A percentile compares a stretch with the other conserved stretches of the same genome.
These are phyloP conservation scores for Houttuynia cordata DNA, from an alignment of 164 flowering plant genomes.

Conservation along the genomic window DNA sequence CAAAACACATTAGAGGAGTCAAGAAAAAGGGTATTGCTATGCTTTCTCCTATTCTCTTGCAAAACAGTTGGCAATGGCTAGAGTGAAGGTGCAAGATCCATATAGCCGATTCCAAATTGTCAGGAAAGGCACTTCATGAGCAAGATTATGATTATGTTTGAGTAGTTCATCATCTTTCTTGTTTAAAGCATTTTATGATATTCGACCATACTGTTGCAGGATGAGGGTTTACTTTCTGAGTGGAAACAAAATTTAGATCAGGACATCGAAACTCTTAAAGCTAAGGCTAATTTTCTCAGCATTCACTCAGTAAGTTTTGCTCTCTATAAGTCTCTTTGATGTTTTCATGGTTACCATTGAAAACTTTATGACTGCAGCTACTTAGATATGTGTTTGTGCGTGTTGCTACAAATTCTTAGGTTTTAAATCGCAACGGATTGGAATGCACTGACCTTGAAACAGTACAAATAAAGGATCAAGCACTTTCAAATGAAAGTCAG, in stretches of 20 bases:
- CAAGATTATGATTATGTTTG: too few species aligned
- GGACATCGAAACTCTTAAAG: constrained; percentile 61
- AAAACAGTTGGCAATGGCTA: too few species aligned
- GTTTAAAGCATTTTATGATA: not conserved
- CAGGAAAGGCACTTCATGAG: too few species aligned
- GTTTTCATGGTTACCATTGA: not conserved
- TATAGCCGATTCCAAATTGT: too few species aligned
- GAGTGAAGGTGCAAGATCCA: too few species aligned
- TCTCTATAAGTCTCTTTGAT: not conserved
- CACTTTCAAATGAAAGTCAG: constrained; percentile 69
- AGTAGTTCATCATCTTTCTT: not conserved
- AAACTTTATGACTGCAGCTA: not conserved
- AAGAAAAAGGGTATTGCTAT: too few species aligned
- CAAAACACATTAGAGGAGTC: too few species aligned
- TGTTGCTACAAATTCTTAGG: constrained; percentile 28
- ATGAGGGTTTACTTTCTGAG: constrained; percentile 53
- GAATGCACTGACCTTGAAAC: constrained; percentile 63
- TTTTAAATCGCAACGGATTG: constrained; percentile 42
- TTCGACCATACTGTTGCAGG: constrained; percentile 28
- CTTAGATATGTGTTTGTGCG: not conserved
- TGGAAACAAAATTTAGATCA: constrained; percentile 82
- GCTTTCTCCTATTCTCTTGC: too few species aligned
- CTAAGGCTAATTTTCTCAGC: constrained; percentile 45
- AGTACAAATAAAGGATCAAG: constrained; percentile 68
- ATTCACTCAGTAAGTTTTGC: constrained; percentile 48